Conservation (phyloP, 495 filamentous ascomycete species). For the Penicillium desertorum region DNA sequence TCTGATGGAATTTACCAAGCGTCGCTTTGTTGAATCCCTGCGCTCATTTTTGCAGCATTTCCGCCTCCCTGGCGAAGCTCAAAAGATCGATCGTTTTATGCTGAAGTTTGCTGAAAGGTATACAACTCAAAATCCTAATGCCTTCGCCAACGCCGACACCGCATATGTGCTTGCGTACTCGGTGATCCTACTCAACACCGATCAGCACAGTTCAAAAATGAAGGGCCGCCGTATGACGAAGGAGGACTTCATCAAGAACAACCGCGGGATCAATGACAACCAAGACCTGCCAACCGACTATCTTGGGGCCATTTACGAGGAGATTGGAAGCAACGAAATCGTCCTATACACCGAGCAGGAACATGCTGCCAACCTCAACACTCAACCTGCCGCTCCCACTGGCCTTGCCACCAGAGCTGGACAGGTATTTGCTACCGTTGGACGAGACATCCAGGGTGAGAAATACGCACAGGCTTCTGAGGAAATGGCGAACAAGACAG, state of each 20-base stretch:
- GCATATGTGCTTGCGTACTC: conserved; percentile 96
- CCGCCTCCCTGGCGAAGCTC: conserved; percentile 90
- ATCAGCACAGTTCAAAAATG: conserved; percentile 87
- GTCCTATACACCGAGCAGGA: conserved; percentile 90
- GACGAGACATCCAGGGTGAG: conserved; percentile 88
- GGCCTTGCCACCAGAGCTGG: conserved; percentile 80
- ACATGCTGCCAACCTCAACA: conserved; percentile 71
- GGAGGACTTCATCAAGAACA: conserved; percentile 98
- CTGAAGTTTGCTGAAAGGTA: conserved; percentile 98
- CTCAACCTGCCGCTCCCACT: conserved; percentile 56
- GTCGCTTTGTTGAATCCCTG: conserved; percentile 89
- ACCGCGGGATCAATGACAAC: conserved; percentile 96
- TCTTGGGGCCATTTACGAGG: conserved; percentile 82
- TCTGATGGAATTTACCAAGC: conserved; percentile 88
- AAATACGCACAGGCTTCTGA: conserved; percentile 92
- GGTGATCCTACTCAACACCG: conserved; percentile 95
- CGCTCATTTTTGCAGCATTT: conserved; percentile 92
- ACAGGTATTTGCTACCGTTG: conserved; percentile 84
- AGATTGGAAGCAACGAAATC: conserved; percentile 89
- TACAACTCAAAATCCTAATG: conserved; percentile 89
- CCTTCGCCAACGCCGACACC: conserved; percentile 97
- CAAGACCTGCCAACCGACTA: conserved; percentile 93
- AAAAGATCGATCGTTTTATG: conserved; percentile 99
- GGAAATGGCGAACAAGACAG: conserved; percentile 85
- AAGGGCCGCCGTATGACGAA: conserved; percentile 82